These are phyloP conservation scores for Pichia insulana DNA, from an alignment of 805 yeast species.

Conservation along the genomic window DNA sequence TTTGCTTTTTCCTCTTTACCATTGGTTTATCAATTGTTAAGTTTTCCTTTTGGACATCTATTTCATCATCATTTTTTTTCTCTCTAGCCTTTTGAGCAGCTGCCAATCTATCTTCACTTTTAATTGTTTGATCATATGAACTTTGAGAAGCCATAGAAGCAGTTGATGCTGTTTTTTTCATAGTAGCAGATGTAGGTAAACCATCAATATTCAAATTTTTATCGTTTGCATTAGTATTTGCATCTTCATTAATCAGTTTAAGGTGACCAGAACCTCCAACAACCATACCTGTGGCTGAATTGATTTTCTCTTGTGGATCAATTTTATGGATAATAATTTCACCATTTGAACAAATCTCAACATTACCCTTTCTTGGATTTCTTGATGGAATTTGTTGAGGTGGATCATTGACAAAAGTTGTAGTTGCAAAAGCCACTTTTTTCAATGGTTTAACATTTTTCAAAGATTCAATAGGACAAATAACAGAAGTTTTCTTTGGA, in stretches of 20 bases:
- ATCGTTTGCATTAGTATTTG: neutral
- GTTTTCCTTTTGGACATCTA: constrained; percentile 16
- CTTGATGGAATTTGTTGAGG: constrained; percentile 92
- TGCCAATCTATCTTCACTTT: constrained; percentile 20
- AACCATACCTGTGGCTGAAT: constrained; percentile 57
- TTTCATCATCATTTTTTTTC: constrained; percentile 14
- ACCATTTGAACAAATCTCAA: constrained; percentile 31
- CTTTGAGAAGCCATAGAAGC: constrained; percentile 13
- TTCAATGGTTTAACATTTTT: constrained; percentile 33
- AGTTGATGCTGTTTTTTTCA: constrained; percentile 15
- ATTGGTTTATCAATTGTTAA: constrained; percentile 67
- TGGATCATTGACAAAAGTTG: constrained; percentile 68
- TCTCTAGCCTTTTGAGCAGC: constrained; percentile 26
- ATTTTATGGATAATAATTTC: constrained; percentile 27
- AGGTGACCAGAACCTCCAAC: constrained; percentile 73
- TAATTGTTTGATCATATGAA: constrained; percentile 23
- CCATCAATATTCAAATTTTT: constrained; percentile 14
- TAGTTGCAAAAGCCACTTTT: constrained; percentile 71
- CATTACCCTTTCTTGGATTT: constrained; percentile 73
- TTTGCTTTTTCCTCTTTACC: constrained; percentile 28
- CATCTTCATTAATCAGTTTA: constrained; percentile 28
- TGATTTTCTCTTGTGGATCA: constrained; percentile 24
- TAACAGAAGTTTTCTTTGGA: constrained; percentile 20
- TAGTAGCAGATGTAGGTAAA: constrained; percentile 12
- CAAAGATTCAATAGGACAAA: constrained; percentile 25